These are phyloP conservation scores for Morella rubra DNA, from an alignment of 306 rosid species.

Conservation along the genomic window DNA sequence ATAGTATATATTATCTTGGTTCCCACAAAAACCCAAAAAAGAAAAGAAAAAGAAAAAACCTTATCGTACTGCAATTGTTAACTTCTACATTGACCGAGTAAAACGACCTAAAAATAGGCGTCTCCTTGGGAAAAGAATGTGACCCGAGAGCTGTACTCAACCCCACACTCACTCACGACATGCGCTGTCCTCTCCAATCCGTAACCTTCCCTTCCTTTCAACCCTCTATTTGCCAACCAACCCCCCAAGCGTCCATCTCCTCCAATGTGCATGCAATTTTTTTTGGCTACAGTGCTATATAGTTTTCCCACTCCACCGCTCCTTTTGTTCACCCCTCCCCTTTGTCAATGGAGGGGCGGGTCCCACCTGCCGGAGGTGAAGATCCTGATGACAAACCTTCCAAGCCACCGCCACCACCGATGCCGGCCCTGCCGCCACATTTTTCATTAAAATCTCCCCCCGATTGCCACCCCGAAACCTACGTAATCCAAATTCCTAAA, in stretches of 20 bases:
- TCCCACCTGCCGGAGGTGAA: neutral
- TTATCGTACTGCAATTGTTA: neutral
- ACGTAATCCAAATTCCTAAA: conserved; percentile 65
- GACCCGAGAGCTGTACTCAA: neutral
- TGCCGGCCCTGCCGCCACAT: neutral
- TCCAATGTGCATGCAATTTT: conserved; percentile 33
- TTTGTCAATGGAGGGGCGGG: conserved; percentile 52
- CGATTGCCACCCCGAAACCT: conserved; percentile 18
- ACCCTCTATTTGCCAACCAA: neutral
- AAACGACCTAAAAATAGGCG: neutral
- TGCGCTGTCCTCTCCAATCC: neutral
- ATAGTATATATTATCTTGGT: neutral
- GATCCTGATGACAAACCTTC: neutral
- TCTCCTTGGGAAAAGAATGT: neutral
- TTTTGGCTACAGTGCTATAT: neutral
- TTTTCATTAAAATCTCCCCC: neutral
- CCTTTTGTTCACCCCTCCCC: conserved; percentile 25
- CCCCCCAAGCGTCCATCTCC: conserved; percentile 9
- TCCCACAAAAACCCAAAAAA: neutral
- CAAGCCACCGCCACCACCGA: neutral
- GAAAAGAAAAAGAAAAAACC: neutral
- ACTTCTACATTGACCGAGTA: neutral
- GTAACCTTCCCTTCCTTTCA: too few relatives aligned
- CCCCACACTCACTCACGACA: neutral
- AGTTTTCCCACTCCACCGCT: conserved; percentile 1